phyloP scores from a whole-genome alignment of 2,329 filamentous ascomycete species.

The Aspergillus thermomutatus region DNA sequence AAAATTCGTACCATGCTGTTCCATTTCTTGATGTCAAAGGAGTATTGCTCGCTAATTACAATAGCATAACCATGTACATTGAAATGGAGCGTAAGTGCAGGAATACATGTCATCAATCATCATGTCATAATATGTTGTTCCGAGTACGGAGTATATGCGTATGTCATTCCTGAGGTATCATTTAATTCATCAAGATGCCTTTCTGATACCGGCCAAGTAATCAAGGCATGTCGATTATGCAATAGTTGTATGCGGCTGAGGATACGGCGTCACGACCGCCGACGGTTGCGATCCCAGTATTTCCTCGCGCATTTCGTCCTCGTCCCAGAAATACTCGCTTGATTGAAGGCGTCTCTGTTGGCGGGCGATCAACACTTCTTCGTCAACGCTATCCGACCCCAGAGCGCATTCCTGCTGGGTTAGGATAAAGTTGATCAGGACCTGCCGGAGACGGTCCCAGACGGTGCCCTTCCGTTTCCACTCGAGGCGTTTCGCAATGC shows the following conservation, averaged over 20 bases:
- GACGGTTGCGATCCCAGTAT: constrained; percentile 16
- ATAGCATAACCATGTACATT: background rate
- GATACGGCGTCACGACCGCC: background rate
- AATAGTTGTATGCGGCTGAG: constrained; percentile 13
- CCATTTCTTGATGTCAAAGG: too few species aligned
- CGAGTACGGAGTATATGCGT: background rate
- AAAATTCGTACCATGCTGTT: background rate
- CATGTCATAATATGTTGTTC: background rate
- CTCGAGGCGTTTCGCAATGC: constrained; percentile 29
- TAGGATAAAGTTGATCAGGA: constrained; percentile 23
- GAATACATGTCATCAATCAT: background rate
- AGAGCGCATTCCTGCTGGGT: constrained; percentile 30
- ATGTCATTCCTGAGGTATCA: background rate
- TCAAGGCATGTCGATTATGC: constrained; percentile 5
- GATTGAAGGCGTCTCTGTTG: constrained; percentile 11
- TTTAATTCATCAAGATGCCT: too few species aligned
- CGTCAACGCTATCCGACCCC: constrained; percentile 18
- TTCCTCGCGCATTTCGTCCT: constrained; percentile 25
- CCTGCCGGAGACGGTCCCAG: constrained; percentile 26
- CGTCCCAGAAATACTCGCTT: constrained; percentile 23
- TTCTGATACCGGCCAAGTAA: background rate
- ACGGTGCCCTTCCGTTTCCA: constrained; percentile 25
- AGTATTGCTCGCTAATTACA: background rate
- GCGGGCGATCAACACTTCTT: constrained; percentile 21
- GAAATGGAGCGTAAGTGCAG: background rate